phyloP scores from a whole-genome alignment of 139 green algal genomes.

The Penium margaritaceum region DNA sequence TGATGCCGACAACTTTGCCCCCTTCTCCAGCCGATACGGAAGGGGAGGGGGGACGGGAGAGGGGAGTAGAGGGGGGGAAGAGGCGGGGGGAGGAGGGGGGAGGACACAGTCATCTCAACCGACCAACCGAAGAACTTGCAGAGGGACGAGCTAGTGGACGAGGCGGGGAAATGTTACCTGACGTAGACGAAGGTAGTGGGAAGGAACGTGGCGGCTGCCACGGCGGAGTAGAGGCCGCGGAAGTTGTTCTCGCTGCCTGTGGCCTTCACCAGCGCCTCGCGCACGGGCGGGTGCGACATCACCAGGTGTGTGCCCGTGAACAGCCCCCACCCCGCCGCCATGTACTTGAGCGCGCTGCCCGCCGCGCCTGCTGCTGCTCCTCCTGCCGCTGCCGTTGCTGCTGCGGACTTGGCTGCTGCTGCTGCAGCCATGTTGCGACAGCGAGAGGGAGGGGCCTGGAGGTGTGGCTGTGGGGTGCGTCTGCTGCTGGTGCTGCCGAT shows the following conservation, averaged over 20 bases:
- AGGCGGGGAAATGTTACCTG: neutral
- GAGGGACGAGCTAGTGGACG: too few relatives aligned
- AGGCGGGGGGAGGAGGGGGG: neutral
- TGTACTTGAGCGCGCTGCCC: constrained; percentile 2
- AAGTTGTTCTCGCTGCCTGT: constrained; percentile 10
- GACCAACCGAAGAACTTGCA: too few relatives aligned
- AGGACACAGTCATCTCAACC: too few relatives aligned
- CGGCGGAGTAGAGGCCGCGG: constrained; percentile 15
- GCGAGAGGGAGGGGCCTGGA: too few relatives aligned
- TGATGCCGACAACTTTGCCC: too few relatives aligned
- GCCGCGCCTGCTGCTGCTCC: neutral
- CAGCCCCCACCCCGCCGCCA: neutral
- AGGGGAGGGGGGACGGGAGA: neutral
- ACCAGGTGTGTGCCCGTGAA: constrained; percentile 24
- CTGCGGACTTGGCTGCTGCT: too few relatives aligned
- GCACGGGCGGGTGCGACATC: constrained; percentile 24
- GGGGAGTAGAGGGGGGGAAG: neutral
- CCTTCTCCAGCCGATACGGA: too few relatives aligned
- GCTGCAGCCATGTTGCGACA: too few relatives aligned
- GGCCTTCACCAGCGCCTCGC: neutral
- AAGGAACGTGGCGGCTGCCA: neutral
- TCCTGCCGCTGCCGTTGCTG: too few relatives aligned
- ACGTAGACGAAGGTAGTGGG: constrained; percentile 21
- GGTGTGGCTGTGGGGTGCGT: too few relatives aligned
- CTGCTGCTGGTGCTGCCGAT: too few relatives aligned